Evolutionary conservation across 176 grass and related monocot genomes (phyloP).

Genomic region (Oryza meyeriana): DNA sequence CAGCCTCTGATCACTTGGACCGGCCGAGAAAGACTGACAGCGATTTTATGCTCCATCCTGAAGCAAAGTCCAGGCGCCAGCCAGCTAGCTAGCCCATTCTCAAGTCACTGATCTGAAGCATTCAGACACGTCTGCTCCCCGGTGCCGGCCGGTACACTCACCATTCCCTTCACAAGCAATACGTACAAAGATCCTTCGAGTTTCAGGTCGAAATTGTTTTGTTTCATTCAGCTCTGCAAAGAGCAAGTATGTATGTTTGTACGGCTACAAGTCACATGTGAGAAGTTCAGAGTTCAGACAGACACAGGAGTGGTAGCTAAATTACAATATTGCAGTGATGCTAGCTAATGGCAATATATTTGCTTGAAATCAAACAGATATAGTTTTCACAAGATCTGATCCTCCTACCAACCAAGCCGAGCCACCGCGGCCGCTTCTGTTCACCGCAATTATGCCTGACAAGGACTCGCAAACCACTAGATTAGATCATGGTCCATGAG

Average conservation of each 20-base stretch:
- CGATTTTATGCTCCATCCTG: constrained; percentile 20
- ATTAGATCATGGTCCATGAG: constrained; percentile 33
- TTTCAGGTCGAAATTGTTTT: background rate
- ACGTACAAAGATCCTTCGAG: background rate
- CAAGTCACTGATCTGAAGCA: constrained; percentile 16
- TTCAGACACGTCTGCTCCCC: background rate
- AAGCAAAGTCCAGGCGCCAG: constrained; percentile 32
- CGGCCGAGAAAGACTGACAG: background rate
- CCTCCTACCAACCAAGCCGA: constrained; percentile 23
- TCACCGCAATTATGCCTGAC: constrained; percentile 21
- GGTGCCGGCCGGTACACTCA: background rate
- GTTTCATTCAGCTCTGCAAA: background rate
- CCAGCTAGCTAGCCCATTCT: constrained; percentile 3
- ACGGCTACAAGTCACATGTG: background rate
- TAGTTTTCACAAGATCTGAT: constrained; percentile 33
- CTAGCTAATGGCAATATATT: background rate
- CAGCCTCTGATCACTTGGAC: background rate
- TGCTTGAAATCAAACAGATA: background rate
- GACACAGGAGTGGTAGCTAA: background rate
- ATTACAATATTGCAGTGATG: background rate
- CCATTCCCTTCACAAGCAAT: background rate
- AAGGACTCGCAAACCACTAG: constrained; percentile 28
- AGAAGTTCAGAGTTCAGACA: background rate
- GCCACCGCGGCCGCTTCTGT: background rate
- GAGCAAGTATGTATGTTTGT: background rate